Conservation (phyloP, 2,329 filamentous ascomycete species). For the Penicillium glabrum region DNA sequence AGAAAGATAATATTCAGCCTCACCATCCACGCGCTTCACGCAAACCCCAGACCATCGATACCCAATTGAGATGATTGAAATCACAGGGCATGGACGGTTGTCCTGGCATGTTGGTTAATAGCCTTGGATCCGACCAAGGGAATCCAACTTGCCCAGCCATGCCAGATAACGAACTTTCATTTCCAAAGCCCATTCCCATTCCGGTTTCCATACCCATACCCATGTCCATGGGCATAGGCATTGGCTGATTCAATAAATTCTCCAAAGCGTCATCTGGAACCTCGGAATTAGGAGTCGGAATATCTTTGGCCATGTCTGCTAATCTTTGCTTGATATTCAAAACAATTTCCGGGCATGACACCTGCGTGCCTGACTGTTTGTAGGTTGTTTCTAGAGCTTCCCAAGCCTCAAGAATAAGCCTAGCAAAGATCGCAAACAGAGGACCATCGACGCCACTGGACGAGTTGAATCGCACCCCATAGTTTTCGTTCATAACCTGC, state of each 20-base stretch:
- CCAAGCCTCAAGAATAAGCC: conserved; percentile 45
- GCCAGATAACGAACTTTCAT: neutral
- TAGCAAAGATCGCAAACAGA: conserved; percentile 34
- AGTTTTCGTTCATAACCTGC: conserved; percentile 50
- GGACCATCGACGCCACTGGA: conserved; percentile 10
- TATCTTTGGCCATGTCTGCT: conserved; percentile 5
- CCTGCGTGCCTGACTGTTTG: conserved; percentile 11
- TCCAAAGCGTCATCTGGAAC: neutral
- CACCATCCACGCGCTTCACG: conserved; percentile 3
- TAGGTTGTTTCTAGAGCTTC: conserved; percentile 26
- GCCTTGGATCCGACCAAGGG: conserved; percentile 4
- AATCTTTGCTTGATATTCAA: conserved; percentile 25
- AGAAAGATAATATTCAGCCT: neutral
- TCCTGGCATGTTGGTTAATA: neutral
- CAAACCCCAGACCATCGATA: conserved; percentile 10
- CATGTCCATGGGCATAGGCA: conserved; percentile 1
- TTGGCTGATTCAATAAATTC: neutral
- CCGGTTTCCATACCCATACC: neutral
- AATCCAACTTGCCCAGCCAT: neutral
- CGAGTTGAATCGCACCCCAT: conserved; percentile 32
- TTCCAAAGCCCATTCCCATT: neutral
- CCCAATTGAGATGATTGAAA: conserved; percentile 8
- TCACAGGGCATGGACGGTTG: neutral
- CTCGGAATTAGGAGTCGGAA: neutral
- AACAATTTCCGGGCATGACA: conserved; percentile 31